phyloP scores from a whole-genome alignment of 2,329 filamentous ascomycete genomes.

The Monosporascus sp. region DNA sequence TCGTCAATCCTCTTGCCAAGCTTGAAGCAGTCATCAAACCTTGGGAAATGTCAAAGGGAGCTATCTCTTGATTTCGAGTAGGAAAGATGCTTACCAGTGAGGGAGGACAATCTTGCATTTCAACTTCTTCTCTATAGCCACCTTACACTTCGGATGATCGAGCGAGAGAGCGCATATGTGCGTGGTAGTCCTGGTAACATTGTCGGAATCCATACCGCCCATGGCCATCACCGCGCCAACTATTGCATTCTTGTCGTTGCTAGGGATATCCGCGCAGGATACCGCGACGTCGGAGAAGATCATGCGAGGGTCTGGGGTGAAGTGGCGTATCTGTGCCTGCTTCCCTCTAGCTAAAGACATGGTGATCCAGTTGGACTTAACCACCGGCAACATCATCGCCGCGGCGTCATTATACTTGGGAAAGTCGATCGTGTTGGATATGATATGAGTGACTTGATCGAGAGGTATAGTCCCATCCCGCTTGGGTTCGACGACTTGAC shows the following conservation, averaged over 20 bases:
- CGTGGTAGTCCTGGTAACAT: slow-evolving; percentile 69
- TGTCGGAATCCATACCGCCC: slow-evolving; percentile 73
- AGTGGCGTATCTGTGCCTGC: slow-evolving; percentile 72
- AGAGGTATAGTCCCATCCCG: slow-evolving; percentile 45
- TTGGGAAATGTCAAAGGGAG: slow-evolving; percentile 31
- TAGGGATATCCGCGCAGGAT: slow-evolving; percentile 77
- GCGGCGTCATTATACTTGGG: slow-evolving; percentile 73
- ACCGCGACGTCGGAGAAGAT: slow-evolving; percentile 84
- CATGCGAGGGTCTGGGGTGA: slow-evolving; percentile 83
- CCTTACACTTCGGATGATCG: slow-evolving; percentile 65
- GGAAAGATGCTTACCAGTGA: slow-evolving; percentile 62
- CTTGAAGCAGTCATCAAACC: slow-evolving; percentile 95
- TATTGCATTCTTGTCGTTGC: slow-evolving; percentile 86
- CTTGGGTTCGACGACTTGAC: slow-evolving; percentile 40
- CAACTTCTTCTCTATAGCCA: slow-evolving; percentile 59
- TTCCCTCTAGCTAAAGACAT: slow-evolving; percentile 64
- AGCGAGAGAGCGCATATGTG: slow-evolving; percentile 81
- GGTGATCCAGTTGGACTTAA: slow-evolving; percentile 76
- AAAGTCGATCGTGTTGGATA: slow-evolving; percentile 80
- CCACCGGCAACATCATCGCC: slow-evolving; percentile 75
- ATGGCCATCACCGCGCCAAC: slow-evolving; percentile 83
- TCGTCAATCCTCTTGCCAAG: slow-evolving; percentile 90
- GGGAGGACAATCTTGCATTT: slow-evolving; percentile 82
- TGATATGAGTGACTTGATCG: slow-evolving; percentile 47
- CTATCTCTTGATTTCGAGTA: background rate